Evolutionary conservation across 306 rosid genomes (phyloP), one percentile per base, ranked within the genome.

Genomic region (Elaeagnus macrophylla): DNA sequence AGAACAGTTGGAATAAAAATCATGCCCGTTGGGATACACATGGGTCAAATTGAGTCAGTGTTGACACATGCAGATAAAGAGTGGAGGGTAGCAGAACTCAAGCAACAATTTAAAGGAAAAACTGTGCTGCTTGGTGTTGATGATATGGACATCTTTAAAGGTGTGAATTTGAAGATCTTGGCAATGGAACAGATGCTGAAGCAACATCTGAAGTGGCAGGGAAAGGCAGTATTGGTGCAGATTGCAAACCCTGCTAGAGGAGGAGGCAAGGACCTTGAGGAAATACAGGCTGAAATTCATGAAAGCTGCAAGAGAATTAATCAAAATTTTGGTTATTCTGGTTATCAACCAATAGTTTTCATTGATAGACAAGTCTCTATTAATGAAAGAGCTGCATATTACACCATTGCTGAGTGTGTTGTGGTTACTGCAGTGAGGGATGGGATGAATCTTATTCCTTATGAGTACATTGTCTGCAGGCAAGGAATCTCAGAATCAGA

Each of bases 11-110:
- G 80, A 45, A 82, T 82, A 39, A 82, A 82, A 57, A 82, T 82
- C 72, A 72, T 79, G 77, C 85, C 85, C 7, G 89, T 71, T 32
- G 89, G 89, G 45, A 76, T 82, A 67, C 89, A 82, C 59, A 82
- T 82, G 89, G 85, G 79, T 25, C 85, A 79, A 73, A 77, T 79
- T 43, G 77, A 74, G 54, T 79, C 79, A 12, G 83, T 76, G 19
- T 51, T 82, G 57, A 66, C 50, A 54, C 76, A 60, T 7, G 69
- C 85, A 1, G 85, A 79, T 62, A 75, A 79, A 56, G 85, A 79
- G 48, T 72, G 85, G 85, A 68, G 85, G 16, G 71, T 68, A 25
- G 68, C 44, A 59, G 85, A 79, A 59, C 81, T 79, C 10, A 75
- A 52, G 47, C 79, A 65, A 55, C 73, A 69, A 57, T 79, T 75